These are phyloP conservation scores for Peniophora sp. DNA, from an alignment of 1,284 basidiomycete species.

Conservation along the genomic window DNA sequence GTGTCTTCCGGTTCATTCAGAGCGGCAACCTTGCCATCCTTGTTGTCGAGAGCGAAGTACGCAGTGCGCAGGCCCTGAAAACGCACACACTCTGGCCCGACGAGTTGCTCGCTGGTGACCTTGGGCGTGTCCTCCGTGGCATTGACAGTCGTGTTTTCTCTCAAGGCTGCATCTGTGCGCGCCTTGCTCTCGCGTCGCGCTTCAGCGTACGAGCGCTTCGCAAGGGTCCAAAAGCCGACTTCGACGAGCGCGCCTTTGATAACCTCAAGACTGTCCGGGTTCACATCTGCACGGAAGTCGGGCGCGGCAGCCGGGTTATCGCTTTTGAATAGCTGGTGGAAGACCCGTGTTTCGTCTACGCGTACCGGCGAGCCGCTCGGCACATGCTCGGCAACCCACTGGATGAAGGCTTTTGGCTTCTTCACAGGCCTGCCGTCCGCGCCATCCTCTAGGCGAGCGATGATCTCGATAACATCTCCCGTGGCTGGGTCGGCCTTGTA, in stretches of 20 bases:
- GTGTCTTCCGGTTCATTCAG: constrained; percentile 46
- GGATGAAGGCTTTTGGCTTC: constrained; percentile 95
- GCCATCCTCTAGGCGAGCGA: constrained; percentile 73
- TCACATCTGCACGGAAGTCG: constrained; percentile 75
- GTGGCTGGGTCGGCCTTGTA: constrained; percentile 70
- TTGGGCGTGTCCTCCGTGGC: constrained; percentile 37
- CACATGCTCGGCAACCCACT: constrained; percentile 92
- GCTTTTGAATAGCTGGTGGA: constrained; percentile 90
- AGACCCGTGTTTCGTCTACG: constrained; percentile 88
- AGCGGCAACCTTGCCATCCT: constrained; percentile 64
- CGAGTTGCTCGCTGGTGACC: constrained; percentile 72
- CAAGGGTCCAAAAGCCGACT: constrained; percentile 83
- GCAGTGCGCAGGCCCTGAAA: constrained; percentile 97
- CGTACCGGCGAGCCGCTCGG: constrained; percentile 74
- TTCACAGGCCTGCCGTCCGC: constrained; percentile 35
- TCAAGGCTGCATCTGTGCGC: constrained; percentile 58
- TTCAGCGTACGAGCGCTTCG: constrained; percentile 58
- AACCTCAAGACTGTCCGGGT: constrained; percentile 73
- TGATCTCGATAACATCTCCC: constrained; percentile 73
- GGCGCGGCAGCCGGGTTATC: constrained; percentile 73
- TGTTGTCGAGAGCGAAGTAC: constrained; percentile 87
- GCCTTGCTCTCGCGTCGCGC: constrained; percentile 62
- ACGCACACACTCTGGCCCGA: constrained; percentile 89
- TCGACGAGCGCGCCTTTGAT: constrained; percentile 82
- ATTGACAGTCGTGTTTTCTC: constrained; percentile 28